Base-by-base conservation (phyloP, 2,329 filamentous ascomycete species). In the Sarocladiaceae sp. region DNA sequence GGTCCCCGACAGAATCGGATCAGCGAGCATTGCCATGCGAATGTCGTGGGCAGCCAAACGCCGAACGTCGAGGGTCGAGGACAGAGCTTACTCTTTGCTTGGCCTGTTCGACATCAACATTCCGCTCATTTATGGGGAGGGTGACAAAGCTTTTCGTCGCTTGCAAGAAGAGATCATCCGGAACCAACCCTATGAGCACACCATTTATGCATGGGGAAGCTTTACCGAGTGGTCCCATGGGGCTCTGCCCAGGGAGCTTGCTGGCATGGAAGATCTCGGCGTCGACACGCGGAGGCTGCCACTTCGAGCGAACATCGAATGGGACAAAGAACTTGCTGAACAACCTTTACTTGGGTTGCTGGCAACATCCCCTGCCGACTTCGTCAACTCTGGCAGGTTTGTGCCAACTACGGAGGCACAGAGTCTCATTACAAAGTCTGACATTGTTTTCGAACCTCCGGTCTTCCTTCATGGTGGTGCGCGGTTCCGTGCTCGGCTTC, bases 41-140 rank as follows among this genome's bases (percentile, higher is more conserved):
- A 66, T 67, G 63, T 62, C 59, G 5, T 68, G 64, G 65, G 63
- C 61, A 2, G 54, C 64, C 2, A 33, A 46, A 4, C 54, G 65
- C 11, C 15, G 56, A 10, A 66, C 61, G 1, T 62, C 54, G 0
- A 54, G 62, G 8, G 4, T 40, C 23, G 58, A 66, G 39, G 64
- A 69, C 51, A 40, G 52, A 20, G 63, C 66, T 0, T 67, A 67
- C 42, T 64, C 61, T 28, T 54, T 67, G 6, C 42, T 68, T 3
- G 65, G 65, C 1, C 39, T 68, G 3, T 67, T 65, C n/a, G 57
- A 55, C n/a, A 56, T 69, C 12, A 63, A 62, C 15, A 65, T 68
- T 60, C 61, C 64, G 1, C 49, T 67, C 15, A 50, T 66, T 0
- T 68, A 64, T 11, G 64, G 64, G 3, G 65, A 66, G 23, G 62